Evolutionary conservation across 2,329 filamentous ascomycete genomes (phyloP).

Genomic region (Colletotrichum echinochloae): DNA sequence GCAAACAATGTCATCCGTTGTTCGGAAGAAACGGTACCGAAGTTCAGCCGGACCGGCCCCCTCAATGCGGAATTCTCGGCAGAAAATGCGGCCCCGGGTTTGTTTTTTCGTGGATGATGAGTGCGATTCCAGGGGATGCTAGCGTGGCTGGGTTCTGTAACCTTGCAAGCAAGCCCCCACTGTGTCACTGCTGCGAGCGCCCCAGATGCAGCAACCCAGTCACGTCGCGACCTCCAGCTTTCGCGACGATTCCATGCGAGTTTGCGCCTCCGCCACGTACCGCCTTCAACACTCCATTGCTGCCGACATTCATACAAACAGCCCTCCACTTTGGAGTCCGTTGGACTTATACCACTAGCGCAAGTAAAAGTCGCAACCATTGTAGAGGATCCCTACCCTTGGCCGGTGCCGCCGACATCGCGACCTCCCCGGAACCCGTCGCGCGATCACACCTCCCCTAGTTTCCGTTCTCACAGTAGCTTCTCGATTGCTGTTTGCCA

Average conservation of each 20-base stretch:
- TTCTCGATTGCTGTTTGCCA: not conserved
- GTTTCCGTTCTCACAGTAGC: not conserved
- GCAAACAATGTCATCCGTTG: not conserved
- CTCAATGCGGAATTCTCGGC: not conserved
- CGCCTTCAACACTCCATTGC: not conserved
- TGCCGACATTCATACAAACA: not conserved
- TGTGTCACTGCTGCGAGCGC: not conserved
- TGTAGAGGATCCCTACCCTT: not conserved
- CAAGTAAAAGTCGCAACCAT: not conserved
- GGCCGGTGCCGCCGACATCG: not conserved
- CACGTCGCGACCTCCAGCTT: conserved; percentile 38
- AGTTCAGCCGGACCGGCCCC: conserved; percentile 3
- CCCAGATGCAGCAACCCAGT: conserved; percentile 24
- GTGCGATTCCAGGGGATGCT: not conserved
- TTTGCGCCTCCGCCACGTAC: not conserved
- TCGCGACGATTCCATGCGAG: conserved; percentile 18
- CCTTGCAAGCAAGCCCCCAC: conserved; percentile 8
- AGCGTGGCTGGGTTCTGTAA: conserved; percentile 2
- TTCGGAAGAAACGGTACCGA: not conserved
- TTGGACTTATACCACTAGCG: not conserved
- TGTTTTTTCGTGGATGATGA: not conserved
- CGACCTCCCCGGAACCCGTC: not conserved
- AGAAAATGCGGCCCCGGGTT: not conserved
- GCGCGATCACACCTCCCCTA: not conserved
- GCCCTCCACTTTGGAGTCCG: not conserved